These are phyloP conservation scores for Teunomyces cretensis DNA, from an alignment of 805 yeast genomes.

Conservation along the genomic window DNA sequence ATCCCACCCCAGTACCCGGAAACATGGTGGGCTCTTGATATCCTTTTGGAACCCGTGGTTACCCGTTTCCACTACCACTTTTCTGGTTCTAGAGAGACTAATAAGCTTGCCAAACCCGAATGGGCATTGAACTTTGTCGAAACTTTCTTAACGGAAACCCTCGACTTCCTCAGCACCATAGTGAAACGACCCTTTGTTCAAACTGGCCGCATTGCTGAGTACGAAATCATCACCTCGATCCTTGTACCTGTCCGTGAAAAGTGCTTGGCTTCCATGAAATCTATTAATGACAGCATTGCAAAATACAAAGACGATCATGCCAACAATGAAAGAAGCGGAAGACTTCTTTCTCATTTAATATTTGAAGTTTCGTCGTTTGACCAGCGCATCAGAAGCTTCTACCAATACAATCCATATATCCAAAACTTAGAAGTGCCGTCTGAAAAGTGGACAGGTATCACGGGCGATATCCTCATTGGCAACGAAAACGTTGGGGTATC, in stretches of 20 bases:
- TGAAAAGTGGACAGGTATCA: slow-evolving; percentile 48
- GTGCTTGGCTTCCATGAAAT: slow-evolving; percentile 25
- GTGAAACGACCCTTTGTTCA: slow-evolving; percentile 33
- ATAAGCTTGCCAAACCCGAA: slow-evolving; percentile 67
- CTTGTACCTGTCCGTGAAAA: slow-evolving; percentile 49
- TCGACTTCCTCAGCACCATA: slow-evolving; percentile 39
- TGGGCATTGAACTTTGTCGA: slow-evolving; percentile 60
- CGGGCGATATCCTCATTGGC: slow-evolving; percentile 36
- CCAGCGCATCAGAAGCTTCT: slow-evolving; percentile 42
- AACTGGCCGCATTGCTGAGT: slow-evolving; percentile 28
- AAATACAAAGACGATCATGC: background rate
- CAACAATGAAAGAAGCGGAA: slow-evolving; percentile 39
- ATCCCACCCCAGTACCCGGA: slow-evolving; percentile 30
- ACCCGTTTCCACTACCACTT: slow-evolving; percentile 62
- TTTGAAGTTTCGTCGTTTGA: slow-evolving; percentile 61
- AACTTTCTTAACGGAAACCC: slow-evolving; percentile 40
- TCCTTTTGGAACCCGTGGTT: slow-evolving; percentile 45
- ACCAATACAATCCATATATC: slow-evolving; percentile 46
- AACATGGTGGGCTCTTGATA: slow-evolving; percentile 52
- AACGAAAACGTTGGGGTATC: slow-evolving; percentile 34
- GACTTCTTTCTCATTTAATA: slow-evolving; percentile 57
- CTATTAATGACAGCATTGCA: slow-evolving; percentile 24
- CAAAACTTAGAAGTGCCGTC: slow-evolving; percentile 18
- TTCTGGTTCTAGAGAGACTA: slow-evolving; percentile 53
- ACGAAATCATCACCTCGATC: slow-evolving; percentile 45